phyloP scores from a whole-genome alignment of 2,329 filamentous ascomycete species.

The Pseudofabraea citricarpa region DNA sequence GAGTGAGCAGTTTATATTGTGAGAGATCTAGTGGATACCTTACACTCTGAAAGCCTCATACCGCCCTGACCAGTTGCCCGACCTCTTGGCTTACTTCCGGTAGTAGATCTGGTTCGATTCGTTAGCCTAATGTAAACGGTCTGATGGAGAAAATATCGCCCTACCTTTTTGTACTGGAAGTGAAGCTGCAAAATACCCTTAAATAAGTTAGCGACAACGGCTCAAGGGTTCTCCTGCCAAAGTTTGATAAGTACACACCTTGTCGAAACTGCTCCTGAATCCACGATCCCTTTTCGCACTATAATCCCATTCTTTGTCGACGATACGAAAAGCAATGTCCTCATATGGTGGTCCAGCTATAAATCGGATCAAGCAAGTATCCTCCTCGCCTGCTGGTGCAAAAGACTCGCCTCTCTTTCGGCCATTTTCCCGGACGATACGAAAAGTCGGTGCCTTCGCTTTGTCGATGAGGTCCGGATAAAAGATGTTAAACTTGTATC shows the following conservation, averaged over 20 bases:
- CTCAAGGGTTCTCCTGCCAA: constrained; percentile 6
- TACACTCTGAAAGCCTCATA: too few species aligned
- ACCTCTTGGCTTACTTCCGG: constrained; percentile 42
- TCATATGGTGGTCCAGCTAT: constrained; percentile 94
- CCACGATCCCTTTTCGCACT: constrained; percentile 91
- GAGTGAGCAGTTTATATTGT: constrained; percentile 18
- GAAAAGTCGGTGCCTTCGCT: constrained; percentile 89
- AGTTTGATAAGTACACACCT: constrained; percentile 53
- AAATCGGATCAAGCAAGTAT: constrained; percentile 95
- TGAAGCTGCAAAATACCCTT: constrained; percentile 93
- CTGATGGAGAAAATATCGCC: constrained; percentile 17
- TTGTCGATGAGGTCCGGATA: constrained; percentile 97
- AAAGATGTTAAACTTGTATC: constrained; percentile 99
- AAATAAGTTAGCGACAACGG: constrained; percentile 14
- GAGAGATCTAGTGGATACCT: constrained; percentile 16
- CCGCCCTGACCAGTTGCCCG: too few species aligned
- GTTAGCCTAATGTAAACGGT: constrained; percentile 15
- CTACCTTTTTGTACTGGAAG: constrained; percentile 97
- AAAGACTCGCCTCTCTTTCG: constrained; percentile 86
- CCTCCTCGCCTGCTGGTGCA: constrained; percentile 89
- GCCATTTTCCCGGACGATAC: constrained; percentile 90
- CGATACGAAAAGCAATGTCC: constrained; percentile 93
- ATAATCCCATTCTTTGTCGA: constrained; percentile 99
- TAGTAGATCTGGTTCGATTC: constrained; percentile 46
- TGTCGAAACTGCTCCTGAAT: constrained; percentile 95